These are phyloP conservation scores for Diaporthe sp. DNA, from an alignment of 2,329 filamentous ascomycete genomes.

Conservation along the genomic window DNA sequence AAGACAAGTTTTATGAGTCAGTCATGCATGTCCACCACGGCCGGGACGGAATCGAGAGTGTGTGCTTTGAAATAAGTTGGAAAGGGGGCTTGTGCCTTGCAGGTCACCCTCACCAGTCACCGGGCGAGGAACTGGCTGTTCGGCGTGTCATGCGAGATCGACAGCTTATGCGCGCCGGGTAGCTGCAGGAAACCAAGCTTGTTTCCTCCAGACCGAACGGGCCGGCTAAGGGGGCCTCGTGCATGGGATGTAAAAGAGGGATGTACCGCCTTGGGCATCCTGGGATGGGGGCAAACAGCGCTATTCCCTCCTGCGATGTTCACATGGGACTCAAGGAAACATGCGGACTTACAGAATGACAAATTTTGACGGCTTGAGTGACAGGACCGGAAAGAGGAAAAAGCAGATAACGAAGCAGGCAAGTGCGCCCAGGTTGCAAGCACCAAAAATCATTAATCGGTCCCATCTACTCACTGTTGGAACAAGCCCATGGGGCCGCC, in stretches of 20 bases:
- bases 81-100: slow-evolving; percentile 40
- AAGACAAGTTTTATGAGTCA: slow-evolving; percentile 40
- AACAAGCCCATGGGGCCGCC: slow-evolving; percentile 11
- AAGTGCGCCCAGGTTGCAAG: slow-evolving; percentile 89
- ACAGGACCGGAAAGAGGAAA: slow-evolving; percentile 86
- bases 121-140: slow-evolving; percentile 40
- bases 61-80: slow-evolving; percentile 20
- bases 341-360: slow-evolving; percentile 87
- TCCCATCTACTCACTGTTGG: slow-evolving; percentile 96
- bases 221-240: slow-evolving; percentile 35
- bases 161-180: slow-evolving; percentile 51
- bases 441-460: slow-evolving; percentile 90
- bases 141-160: slow-evolving; percentile 46
- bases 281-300: slow-evolving; percentile 18
- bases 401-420: slow-evolving; percentile 96
- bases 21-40: slow-evolving; percentile 6
- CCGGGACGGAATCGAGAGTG: background rate
- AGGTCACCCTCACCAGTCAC: slow-evolving; percentile 46
- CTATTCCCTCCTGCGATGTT: slow-evolving; percentile 15
- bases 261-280: slow-evolving; percentile 24
- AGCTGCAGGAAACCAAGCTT: slow-evolving; percentile 51
- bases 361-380: slow-evolving; percentile 90
- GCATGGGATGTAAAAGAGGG: slow-evolving; percentile 34
- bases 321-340: slow-evolving; percentile 41
- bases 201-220: slow-evolving; percentile 35